Base-by-base conservation (phyloP, 768 basidiomycete genomes). In the Panaeolus cyanescens region DNA sequence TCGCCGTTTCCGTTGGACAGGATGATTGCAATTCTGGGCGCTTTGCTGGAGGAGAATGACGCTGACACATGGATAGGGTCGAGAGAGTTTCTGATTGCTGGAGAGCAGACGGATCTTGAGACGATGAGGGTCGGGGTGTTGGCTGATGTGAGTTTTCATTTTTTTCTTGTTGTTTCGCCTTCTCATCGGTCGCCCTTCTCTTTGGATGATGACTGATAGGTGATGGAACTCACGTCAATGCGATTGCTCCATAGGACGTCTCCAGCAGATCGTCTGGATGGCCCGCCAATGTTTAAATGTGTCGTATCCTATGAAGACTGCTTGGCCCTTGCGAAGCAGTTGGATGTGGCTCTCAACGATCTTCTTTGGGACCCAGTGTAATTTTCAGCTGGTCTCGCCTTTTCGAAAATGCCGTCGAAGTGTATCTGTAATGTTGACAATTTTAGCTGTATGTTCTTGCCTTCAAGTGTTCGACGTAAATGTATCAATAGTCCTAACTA, bases 61-160 rank as follows among this genome's bases (percentile, higher is more conserved):
- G 74, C 71, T 0, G 85, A 90, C 20, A 70, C 70, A 1, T 77
- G 85, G 8, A 68, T 75, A 2, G 71, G 78, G 4, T 79, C 74
- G 0, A 79, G 77, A 1, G 79, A 85, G 58, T 86, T 84, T 55
- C 77, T 67, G 4, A 73, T 86, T 34, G 83, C 87, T 1, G 91
- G 90, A 3, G 90, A 92, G 65, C 82, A 88, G 37, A 89, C 90
- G 0, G 91, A 93, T 68, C 86, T 86, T 81, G 92, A 93, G 66
- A 80, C 86, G 13, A 75, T 82, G 15, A 78, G 90, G 31, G 81
- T 89, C 5, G 83, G 85, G 5, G 73, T 90, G 1, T 84, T 82
- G 60, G 80, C 82, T 15, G 76, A 82, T 37, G 92, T 92, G 65
- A 30, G 88, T 76, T 13, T 13, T 54, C n/a, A 13, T 31, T 36